Conservation (phyloP, 2,329 filamentous ascomycete genomes). For the Didymella keratinophila region DNA sequence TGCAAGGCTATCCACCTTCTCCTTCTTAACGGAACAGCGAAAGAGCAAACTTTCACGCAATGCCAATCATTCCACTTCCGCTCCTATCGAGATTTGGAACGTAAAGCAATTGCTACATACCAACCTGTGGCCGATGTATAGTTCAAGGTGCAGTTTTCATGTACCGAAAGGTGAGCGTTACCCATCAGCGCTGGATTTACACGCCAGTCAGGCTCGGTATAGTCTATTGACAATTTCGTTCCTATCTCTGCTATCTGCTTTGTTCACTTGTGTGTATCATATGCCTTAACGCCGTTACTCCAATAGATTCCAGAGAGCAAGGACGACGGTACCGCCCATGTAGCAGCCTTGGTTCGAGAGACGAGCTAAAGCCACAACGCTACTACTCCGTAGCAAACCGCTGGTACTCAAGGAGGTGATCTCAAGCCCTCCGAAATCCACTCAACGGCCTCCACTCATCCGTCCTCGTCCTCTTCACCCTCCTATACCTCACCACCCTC, state of each 20-base stretch:
- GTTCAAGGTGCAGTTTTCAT: background rate
- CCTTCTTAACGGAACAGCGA: constrained; percentile 49
- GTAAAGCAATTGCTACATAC: constrained; percentile 16
- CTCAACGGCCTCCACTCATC: constrained; percentile 44
- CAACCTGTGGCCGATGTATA: background rate
- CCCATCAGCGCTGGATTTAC: background rate
- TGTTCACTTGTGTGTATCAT: background rate
- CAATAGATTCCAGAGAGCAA: background rate
- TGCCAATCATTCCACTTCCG: constrained; percentile 51
- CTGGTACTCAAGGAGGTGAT: no score
- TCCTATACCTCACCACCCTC: constrained; percentile 33
- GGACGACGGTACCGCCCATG: background rate
- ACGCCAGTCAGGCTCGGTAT: background rate
- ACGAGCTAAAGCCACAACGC: background rate
- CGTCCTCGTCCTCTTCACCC: constrained; percentile 41
- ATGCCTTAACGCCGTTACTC: background rate
- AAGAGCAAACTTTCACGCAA: constrained; percentile 40
- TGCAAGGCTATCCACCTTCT: constrained; percentile 38
- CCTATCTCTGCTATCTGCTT: background rate
- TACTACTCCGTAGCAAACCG: background rate
- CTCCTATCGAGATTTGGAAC: constrained; percentile 23
- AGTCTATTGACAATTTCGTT: background rate
- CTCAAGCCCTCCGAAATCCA: constrained; percentile 29
- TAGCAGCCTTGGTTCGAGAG: background rate
- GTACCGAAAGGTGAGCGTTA: background rate